These are phyloP conservation scores for Paxillus rubicundulus DNA, from an alignment of 768 basidiomycete genomes.

Conservation along the genomic window DNA sequence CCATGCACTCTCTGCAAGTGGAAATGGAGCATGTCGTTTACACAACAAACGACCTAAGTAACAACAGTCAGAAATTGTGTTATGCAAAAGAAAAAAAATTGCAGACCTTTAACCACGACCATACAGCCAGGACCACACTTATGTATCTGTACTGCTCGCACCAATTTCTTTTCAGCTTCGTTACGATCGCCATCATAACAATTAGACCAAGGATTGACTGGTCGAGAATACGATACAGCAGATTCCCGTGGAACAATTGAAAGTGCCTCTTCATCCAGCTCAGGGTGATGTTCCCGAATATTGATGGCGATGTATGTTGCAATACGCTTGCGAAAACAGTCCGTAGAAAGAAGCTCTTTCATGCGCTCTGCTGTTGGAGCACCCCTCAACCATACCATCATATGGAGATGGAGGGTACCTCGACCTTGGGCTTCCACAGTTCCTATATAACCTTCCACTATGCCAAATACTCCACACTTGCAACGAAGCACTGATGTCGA, in stretches of 20 bases:
- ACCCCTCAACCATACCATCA: background rate
- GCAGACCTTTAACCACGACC: background rate
- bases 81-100: no score
- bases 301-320: no score
- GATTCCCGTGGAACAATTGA: no score
- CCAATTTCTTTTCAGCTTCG: background rate
- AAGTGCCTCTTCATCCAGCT: no score
- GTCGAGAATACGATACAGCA: no score
- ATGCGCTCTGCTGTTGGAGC: background rate
- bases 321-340: no score
- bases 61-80: background rate
- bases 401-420: background rate
- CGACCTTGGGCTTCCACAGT: background rate
- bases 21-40: background rate
- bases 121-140: background rate
- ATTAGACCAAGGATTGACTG: no score
- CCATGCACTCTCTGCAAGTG: background rate
- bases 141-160: background rate
- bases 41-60: background rate
- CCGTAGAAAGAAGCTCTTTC: no score
- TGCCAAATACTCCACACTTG: background rate
- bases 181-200: conserved; percentile 30
- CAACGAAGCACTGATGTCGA: no score
- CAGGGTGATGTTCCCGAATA: no score
- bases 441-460: background rate